Evolutionary conservation across 495 filamentous ascomycete genomes (phyloP).

Genomic region (Pyrenopolyporus hunteri): DNA sequence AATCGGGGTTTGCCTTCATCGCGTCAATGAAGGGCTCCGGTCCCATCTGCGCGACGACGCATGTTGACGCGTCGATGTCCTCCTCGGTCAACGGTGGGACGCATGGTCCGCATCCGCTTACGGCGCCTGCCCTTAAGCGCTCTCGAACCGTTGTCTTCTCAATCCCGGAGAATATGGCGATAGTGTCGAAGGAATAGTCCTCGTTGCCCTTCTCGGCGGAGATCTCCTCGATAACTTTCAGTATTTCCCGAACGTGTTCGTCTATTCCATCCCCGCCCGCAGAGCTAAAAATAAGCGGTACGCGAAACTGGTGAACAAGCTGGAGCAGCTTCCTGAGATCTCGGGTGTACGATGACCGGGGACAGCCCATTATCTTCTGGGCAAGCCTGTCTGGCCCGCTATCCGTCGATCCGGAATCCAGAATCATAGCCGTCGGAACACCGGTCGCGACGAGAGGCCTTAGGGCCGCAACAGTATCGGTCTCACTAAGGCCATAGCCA

Average conservation of each 20-base stretch:
- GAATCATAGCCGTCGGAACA: constrained; percentile 51
- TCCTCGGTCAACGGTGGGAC: constrained; percentile 49
- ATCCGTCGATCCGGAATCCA: constrained; percentile 59
- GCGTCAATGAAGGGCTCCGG: constrained; percentile 49
- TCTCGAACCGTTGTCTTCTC: constrained; percentile 41
- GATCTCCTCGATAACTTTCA: constrained; percentile 46
- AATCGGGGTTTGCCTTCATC: constrained; percentile 49
- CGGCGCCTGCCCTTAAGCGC: constrained; percentile 28
- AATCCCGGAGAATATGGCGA: constrained; percentile 49
- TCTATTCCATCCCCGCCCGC: constrained; percentile 57
- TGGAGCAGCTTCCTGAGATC: constrained; percentile 50
- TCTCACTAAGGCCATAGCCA: constrained; percentile 54
- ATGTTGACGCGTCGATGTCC: constrained; percentile 44
- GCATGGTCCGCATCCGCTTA: constrained; percentile 39
- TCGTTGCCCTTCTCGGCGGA: constrained; percentile 38
- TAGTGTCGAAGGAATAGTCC: constrained; percentile 47
- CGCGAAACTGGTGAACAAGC: constrained; percentile 37
- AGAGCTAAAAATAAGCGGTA: constrained; percentile 54
- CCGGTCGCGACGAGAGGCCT: constrained; percentile 37
- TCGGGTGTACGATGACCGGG: constrained; percentile 45
- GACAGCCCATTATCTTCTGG: constrained; percentile 44
- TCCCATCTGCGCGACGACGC: constrained; percentile 48
- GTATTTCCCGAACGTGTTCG: constrained; percentile 51
- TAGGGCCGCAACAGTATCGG: constrained; percentile 35
- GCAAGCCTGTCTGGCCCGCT: constrained; percentile 54